Evolutionary conservation across 2,329 filamentous ascomycete species (phyloP), one percentile per base, ranked within the genome.

Genomic region (Magnaporthiopsis incrustans): DNA sequence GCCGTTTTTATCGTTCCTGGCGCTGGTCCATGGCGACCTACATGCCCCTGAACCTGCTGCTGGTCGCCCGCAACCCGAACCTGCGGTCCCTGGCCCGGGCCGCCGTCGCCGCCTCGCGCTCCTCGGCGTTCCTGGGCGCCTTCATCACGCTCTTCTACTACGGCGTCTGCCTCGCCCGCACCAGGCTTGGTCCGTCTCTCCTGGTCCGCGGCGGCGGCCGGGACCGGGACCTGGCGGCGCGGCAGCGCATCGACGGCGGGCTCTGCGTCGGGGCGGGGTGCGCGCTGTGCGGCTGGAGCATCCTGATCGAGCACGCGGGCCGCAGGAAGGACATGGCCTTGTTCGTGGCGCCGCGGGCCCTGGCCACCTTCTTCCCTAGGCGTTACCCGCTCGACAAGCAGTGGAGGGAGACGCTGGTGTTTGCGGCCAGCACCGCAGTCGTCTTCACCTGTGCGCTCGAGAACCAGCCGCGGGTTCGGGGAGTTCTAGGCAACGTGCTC

Each of bases 131-230:
- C 73, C 81, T 96, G 1, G 90, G 87, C 33, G 78, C 86, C 0
- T 96, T 94, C 74, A 89, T 96, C 68, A 80, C 85, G 1, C 77
- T 92, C 14, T 95, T 94, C 73, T 96, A 93, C 77, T 96, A 96
- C 73, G 87, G 89, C 33, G 89, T 96, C 4, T 96, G 92, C 72
- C 84, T 96, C 0, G 81, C 86, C 7, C 85, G 92, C 59, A 92
- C 88, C 1, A 82, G 90, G 14, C 66, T 95, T 8, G 91, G 91
- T 0, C 92, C 92, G 0, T 83, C 73, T 44, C 27, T 94, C 15
- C 77, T 93, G 30, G 38, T 60, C 33, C 33, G 33, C 6, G 59
- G 59, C n/a, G 83, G 85, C n/a, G 78, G n/a, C n/a, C n/a, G n/a
- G n/a, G n/a, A n/a, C n/a, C n/a, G 72, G 25, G 81, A 85, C 66